phyloP scores from a whole-genome alignment of 257 asterid genomes.

The Solanum habrochaites region DNA sequence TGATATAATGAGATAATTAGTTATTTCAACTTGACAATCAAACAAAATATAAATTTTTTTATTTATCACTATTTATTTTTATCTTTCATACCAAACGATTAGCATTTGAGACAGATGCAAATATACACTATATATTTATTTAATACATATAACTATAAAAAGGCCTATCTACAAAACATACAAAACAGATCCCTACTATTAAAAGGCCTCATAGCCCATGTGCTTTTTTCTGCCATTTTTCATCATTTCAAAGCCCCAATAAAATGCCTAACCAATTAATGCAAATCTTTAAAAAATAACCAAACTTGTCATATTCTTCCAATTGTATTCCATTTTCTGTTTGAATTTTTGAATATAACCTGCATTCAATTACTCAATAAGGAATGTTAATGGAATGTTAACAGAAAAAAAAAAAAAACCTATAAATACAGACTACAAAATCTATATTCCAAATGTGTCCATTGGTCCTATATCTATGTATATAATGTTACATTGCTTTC shows the following conservation, averaged over 20 bases:
- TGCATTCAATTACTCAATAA: neutral
- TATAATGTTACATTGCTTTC: neutral
- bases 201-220: neutral
- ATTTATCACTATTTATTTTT: too few species aligned
- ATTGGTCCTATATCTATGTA: neutral
- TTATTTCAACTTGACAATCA: too few species aligned
- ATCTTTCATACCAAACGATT: too few species aligned
- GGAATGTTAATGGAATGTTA: neutral
- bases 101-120: neutral
- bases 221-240: neutral
- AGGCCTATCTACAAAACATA: neutral
- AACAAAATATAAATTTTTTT: fast-evolving
- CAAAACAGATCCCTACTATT: neutral
- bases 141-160: neutral
- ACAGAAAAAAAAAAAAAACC: neutral
- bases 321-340: neutral
- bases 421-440: neutral
- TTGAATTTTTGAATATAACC: neutral
- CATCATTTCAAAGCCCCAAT: neutral
- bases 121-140: neutral
- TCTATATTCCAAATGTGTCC: neutral
- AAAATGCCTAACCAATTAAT: neutral
- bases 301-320: neutral
- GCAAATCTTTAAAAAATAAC: neutral
- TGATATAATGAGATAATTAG: too few species aligned